Evolutionary conservation across 495 filamentous ascomycete species (phyloP).

Genomic region (Staphylotrichum tortipilum): DNA sequence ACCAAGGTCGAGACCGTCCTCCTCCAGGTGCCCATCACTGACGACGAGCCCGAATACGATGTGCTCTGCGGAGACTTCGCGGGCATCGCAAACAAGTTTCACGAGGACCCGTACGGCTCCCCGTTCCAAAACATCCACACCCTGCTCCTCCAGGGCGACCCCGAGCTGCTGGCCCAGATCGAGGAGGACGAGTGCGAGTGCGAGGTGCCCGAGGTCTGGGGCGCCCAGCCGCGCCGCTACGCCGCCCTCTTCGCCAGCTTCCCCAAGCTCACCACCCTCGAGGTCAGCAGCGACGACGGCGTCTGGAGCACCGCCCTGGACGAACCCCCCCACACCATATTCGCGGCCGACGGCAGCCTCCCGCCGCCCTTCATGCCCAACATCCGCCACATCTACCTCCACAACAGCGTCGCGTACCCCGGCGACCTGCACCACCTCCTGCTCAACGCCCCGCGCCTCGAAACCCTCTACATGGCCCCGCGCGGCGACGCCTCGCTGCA

Average conservation of each 20-base stretch:
- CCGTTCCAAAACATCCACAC: conserved; percentile 10
- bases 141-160: conserved; percentile 13
- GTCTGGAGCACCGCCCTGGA: conserved; percentile 8
- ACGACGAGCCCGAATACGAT: conserved; percentile 18
- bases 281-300: conserved; percentile 25
- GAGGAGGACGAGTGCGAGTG: conserved; percentile 18
- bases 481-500: conserved; percentile 5
- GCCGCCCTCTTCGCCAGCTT: conserved; percentile 8
- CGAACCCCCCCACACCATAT: not conserved
- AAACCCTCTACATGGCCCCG: conserved; percentile 27
- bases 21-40: conserved; percentile 23
- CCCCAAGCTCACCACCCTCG: conserved; percentile 22
- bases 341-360: not conserved
- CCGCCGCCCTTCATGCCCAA: conserved; percentile 5
- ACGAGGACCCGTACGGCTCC: not conserved
- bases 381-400: conserved; percentile 24
- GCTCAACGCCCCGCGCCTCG: conserved; percentile 19
- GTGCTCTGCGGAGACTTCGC: conserved; percentile 3
- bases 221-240: conserved; percentile 17
- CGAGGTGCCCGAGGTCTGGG: conserved; percentile 17
- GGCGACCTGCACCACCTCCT: conserved; percentile 19
- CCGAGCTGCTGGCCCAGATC: conserved; percentile 16
- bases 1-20: conserved; percentile 20
- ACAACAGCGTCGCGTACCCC: conserved; percentile 21
- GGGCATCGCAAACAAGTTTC: conserved; percentile 5